These are phyloP conservation scores for Xylariaceae sp. DNA, from an alignment of 2,329 filamentous ascomycete species.

Conservation along the genomic window DNA sequence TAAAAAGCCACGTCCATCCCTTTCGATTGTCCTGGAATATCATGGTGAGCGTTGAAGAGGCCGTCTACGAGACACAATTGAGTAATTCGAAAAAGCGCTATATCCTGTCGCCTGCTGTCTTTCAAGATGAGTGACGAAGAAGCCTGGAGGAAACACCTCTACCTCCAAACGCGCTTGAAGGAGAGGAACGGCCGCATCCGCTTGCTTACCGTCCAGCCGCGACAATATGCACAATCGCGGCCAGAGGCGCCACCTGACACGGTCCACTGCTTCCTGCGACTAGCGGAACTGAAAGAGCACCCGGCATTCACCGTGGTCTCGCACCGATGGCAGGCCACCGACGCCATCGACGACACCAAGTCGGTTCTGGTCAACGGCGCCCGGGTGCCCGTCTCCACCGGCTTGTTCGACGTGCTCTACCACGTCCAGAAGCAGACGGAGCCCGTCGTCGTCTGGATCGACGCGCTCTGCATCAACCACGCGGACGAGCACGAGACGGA, in stretches of 20 bases:
- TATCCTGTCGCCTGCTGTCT: too few species aligned
- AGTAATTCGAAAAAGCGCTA: too few species aligned
- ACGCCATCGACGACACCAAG: slow-evolving; percentile 10
- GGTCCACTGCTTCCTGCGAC: slow-evolving; percentile 19
- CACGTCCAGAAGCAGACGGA: slow-evolving; percentile 15
- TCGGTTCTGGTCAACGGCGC: slow-evolving; percentile 19
- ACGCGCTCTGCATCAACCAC: slow-evolving; percentile 25
- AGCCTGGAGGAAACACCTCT: slow-evolving; percentile 20
- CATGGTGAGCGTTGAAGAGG: too few species aligned
- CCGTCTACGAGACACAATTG: too few species aligned
- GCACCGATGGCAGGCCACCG: slow-evolving; percentile 14
- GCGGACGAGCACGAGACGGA: slow-evolving; percentile 16
- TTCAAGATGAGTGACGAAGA: background rate
- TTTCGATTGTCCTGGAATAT: too few species aligned
- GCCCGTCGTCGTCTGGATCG: slow-evolving; percentile 20
- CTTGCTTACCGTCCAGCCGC: slow-evolving; percentile 22
- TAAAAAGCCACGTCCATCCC: too few species aligned
- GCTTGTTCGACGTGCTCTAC: slow-evolving; percentile 13
- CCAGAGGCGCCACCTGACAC: slow-evolving; percentile 10
- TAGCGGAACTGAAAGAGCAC: slow-evolving; percentile 18
- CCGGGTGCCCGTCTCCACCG: slow-evolving; percentile 13
- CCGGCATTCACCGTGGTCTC: slow-evolving; percentile 18
- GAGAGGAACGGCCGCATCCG: slow-evolving; percentile 20
- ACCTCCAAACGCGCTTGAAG: slow-evolving; percentile 20
- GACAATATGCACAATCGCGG: slow-evolving; percentile 15